A percentile compares a stretch with the other conserved stretches of the same genome.
Conservation (phyloP, 345 rosid genomes). For the Theobroma cacao region DNA sequence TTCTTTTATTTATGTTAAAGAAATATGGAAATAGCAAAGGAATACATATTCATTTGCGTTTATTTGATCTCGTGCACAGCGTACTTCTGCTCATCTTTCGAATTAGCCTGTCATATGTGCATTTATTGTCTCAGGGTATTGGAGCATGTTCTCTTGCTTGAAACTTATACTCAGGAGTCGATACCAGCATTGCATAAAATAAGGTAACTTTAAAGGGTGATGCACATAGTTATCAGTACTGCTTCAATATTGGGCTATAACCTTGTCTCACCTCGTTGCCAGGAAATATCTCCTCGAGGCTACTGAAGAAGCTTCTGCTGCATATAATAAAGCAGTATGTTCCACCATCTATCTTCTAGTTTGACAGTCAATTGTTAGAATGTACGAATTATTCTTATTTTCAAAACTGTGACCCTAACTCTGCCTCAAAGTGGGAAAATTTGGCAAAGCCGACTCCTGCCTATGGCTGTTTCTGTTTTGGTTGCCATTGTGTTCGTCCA, state of each 20-base stretch:
- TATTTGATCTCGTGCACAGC: background rate
- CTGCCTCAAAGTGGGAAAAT: background rate
- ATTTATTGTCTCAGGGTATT: constrained; percentile 51
- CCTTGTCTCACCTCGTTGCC: constrained; percentile 10
- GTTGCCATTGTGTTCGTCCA: background rate
- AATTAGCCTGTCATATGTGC: background rate
- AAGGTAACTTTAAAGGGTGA: constrained; percentile 42
- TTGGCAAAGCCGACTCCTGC: background rate
- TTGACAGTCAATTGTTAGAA: background rate
- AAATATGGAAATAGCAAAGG: background rate
- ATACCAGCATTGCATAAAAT: constrained; percentile 90
- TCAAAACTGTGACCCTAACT: background rate
- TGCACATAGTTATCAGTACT: background rate
- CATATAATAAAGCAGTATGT: constrained; percentile 94
- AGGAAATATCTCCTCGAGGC: constrained; percentile 95
- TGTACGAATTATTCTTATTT: background rate
- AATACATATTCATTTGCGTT: background rate
- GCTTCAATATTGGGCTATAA: background rate
- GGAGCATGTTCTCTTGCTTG: constrained; percentile 81
- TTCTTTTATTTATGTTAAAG: background rate
- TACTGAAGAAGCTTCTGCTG: constrained; percentile 91
- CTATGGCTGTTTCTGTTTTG: background rate
- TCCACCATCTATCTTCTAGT: constrained; percentile 16
- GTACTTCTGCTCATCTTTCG: background rate
- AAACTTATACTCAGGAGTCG: constrained; percentile 86